Base-by-base conservation (phyloP, 768 basidiomycete genomes). In the Tremella yokohamensis region DNA sequence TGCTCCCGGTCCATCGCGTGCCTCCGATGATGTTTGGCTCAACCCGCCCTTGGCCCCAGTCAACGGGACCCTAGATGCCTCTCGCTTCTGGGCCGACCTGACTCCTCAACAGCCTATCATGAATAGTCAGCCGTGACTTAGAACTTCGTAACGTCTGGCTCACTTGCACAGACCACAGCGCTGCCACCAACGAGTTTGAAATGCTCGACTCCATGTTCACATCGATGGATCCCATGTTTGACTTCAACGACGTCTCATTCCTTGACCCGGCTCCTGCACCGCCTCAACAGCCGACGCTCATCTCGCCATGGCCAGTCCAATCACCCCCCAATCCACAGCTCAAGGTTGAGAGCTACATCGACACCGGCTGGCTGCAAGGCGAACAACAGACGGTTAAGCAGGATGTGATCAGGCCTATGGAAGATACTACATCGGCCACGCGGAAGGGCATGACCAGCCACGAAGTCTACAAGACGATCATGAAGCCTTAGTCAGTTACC, bases 121-220 rank as follows among this genome's bases (percentile, higher is more conserved):
- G 29, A 34, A 34, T 11, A 34, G 29, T 34, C 11, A 34, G 29
- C 29, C 29, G 11, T 11, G 4, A 4, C 29, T 11, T 11, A 34
- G 11, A 11, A 4, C 6, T 34, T 34, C 29, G 11, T 11, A 34
- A 34, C 6, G 29, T 11, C 29, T 34, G 11, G 29, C 29, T 34
- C 29, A 34, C 29, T 4, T 6, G 29, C 11, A 11, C 11, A 34
- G 29, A 86, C 51, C 90, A 89, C 45, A 89, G 92, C 74, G 90
- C 89, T 8, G 91, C 90, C 20, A 92, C 92, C 73, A 81, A 90
- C 61, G 94, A 98, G 73, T 98, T 96, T 77, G 90, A 90, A 49
- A 94, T 96, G 65, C 84, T 98, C 6, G 90, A 89, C 48, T 84
- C 87, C 20, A 93, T 98, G 72, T 82, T 98, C 50, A 90, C 89